Evolutionary conservation across 805 yeast genomes (phyloP).

Genomic region (Metschnikowia amazonensis): DNA sequence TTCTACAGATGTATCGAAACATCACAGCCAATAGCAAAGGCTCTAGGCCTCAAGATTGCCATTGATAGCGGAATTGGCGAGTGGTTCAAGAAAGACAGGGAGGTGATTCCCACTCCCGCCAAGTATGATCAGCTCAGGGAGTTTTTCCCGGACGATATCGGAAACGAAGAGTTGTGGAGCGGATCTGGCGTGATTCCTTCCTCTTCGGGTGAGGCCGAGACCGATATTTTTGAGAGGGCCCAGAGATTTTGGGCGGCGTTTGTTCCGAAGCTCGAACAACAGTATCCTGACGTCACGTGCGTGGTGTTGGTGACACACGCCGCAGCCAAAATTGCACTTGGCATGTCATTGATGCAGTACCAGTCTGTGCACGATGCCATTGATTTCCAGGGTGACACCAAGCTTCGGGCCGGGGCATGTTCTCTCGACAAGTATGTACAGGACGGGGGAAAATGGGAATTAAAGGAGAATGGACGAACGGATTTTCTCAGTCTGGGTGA

Average conservation of each 20-base stretch:
- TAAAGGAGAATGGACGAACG: slow-evolving; percentile 68
- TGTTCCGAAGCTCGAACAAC: slow-evolving; percentile 51
- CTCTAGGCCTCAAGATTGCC: slow-evolving; percentile 53
- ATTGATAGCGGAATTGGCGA: slow-evolving; percentile 88
- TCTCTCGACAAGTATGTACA: slow-evolving; percentile 62
- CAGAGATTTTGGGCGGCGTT: slow-evolving; percentile 50
- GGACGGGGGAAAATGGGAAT: slow-evolving; percentile 48
- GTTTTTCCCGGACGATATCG: slow-evolving; percentile 49
- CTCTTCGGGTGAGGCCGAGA: slow-evolving; percentile 67
- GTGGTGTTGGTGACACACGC: slow-evolving; percentile 87
- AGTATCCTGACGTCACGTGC: slow-evolving; percentile 57
- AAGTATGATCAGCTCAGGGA: slow-evolving; percentile 41
- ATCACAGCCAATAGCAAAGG: slow-evolving; percentile 60
- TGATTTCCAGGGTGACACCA: slow-evolving; percentile 29
- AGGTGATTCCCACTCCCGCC: slow-evolving; percentile 69
- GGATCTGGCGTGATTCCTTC: slow-evolving; percentile 59
- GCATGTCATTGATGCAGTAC: slow-evolving; percentile 65
- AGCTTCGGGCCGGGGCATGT: slow-evolving; percentile 75
- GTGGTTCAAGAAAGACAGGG: slow-evolving; percentile 77
- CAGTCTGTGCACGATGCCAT: slow-evolving; percentile 49
- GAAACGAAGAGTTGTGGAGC: slow-evolving; percentile 31
- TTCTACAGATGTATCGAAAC: slow-evolving; percentile 90
- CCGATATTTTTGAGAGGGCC: slow-evolving; percentile 64
- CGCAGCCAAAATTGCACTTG: slow-evolving; percentile 85
- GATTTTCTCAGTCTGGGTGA: slow-evolving; percentile 73